Base-by-base conservation (phyloP, 2,329 filamentous ascomycete species). In the Aureobasidium sp. region DNA sequence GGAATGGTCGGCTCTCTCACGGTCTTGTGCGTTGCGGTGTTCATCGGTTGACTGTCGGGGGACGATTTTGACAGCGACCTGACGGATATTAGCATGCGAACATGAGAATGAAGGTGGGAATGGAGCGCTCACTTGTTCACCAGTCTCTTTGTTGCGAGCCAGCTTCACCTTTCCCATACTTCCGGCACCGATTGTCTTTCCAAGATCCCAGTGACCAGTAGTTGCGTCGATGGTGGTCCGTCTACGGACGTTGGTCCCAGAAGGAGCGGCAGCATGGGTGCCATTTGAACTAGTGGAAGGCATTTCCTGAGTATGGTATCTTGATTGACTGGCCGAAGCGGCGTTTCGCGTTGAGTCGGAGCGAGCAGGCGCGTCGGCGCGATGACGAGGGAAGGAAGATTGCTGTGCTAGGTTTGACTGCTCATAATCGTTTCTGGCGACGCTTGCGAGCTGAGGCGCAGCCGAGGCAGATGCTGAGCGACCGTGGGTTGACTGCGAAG, bases 101-200 rank as follows among this genome's bases (percentile, higher is more conserved):
- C 8, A 4, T 25, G 5, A 5, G 17, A 11, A 51, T 17, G 2
- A n/a, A 41, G 51, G 25, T 29, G 7, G 14, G 17, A 7, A 9
- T 27, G 12, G 51, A 17, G 14, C 31, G 29, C 49, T 70, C 78
- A 92, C 91, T 85, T 97, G 90, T 79, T 97, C 94, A 68, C 88
- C 89, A 22, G 89, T 90, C 70, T 96, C 92, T 68, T 88, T 83
- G 75, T 95, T 95, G 70, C 90, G 90, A 27, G 94, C 94, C 67
- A 99, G 80, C 78, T 97, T 97, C 65, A 99, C 94, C 76, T 97
- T 97, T 67, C 94, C 94, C 94, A 99, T 99, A 75, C 93, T 97
- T 56, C 94, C 94, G 59, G 92, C 91, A 64, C 94, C 94, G 70
- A 99, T 94, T 3, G 94, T 97, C 80, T 97, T 97, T 64, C 93